Conservation (phyloP, 495 filamentous ascomycete species). For the Aspergillus hancockii region DNA sequence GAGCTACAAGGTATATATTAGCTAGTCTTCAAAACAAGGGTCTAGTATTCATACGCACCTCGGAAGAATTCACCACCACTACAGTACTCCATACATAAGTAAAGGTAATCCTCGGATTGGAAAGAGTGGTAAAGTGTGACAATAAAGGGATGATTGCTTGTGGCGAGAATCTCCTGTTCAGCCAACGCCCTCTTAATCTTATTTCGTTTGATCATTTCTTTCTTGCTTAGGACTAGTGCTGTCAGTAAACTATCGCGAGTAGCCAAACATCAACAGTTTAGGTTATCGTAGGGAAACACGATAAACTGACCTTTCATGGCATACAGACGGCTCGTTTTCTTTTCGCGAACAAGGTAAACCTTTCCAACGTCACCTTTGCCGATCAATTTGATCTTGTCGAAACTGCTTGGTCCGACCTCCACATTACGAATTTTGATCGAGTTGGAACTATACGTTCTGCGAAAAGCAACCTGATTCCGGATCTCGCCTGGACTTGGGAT, state of each 20-base stretch:
- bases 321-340: slow-evolving; percentile 92
- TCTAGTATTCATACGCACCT: slow-evolving; percentile 47
- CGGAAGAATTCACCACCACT: slow-evolving; percentile 98
- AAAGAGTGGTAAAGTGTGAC: slow-evolving; percentile 98
- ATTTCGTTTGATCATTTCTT: slow-evolving; percentile 99
- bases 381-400: slow-evolving; percentile 99
- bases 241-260: slow-evolving; percentile 17
- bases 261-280: neutral
- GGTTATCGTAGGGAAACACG: neutral
- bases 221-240: slow-evolving; percentile 86
- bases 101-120: slow-evolving; percentile 97
- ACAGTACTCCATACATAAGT: slow-evolving; percentile 99
- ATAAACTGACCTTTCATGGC: slow-evolving; percentile 88
- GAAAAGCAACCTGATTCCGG: slow-evolving; percentile 67
- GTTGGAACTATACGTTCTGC: slow-evolving; percentile 97
- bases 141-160: slow-evolving; percentile 98
- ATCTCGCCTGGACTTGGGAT: slow-evolving; percentile 54
- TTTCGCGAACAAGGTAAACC: slow-evolving; percentile 95
- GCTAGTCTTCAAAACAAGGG: neutral
- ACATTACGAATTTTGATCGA: slow-evolving; percentile 98
- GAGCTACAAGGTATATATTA: slow-evolving; percentile 48
- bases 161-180: slow-evolving; percentile 96
- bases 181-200: slow-evolving; percentile 99
- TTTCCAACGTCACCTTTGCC: slow-evolving; percentile 99
- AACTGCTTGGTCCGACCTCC: slow-evolving; percentile 92